Evolutionary conservation across 176 grass and related monocot species (phyloP).

Genomic region (Hsuehochloa calcarea): DNA sequence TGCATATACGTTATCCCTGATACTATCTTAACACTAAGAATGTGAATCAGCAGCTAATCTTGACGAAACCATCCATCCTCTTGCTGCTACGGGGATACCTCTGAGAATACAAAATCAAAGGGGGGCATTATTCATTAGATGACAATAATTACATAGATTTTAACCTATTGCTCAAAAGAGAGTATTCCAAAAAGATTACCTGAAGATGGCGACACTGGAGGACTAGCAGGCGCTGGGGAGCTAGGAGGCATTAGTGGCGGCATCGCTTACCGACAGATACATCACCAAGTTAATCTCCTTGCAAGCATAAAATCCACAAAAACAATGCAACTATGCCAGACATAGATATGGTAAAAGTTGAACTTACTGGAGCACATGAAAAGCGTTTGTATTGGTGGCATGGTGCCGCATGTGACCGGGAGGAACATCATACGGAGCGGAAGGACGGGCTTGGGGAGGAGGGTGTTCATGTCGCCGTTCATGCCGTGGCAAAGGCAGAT

Average conservation of each 20-base stretch:
- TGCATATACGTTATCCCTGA: too few species aligned
- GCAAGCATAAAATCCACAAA: too few species aligned
- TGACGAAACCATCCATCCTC: neutral
- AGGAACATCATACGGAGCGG: too few species aligned
- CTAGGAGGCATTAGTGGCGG: too few species aligned
- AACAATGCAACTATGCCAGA: too few species aligned
- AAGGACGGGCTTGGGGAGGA: too few species aligned
- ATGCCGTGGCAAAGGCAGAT: conserved; percentile 31
- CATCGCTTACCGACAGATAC: too few species aligned
- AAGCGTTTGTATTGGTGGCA: neutral
- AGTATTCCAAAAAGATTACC: neutral
- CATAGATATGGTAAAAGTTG: too few species aligned
- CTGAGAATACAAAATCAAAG: neutral
- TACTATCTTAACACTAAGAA: conserved; percentile 2
- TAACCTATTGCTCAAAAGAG: neutral
- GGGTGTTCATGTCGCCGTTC: neutral
- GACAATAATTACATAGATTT: neutral
- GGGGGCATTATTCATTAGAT: neutral
- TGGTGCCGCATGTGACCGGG: neutral
- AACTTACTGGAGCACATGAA: neutral
- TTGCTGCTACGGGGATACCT: neutral
- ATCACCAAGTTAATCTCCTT: too few species aligned
- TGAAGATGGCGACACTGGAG: too few species aligned
- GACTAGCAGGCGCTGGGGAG: too few species aligned
- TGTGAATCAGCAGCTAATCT: neutral